Evolutionary conservation across 306 rosid genomes (phyloP), one percentile per base, ranked within the genome.

Genomic region (Oxytropis ochrocephala): DNA sequence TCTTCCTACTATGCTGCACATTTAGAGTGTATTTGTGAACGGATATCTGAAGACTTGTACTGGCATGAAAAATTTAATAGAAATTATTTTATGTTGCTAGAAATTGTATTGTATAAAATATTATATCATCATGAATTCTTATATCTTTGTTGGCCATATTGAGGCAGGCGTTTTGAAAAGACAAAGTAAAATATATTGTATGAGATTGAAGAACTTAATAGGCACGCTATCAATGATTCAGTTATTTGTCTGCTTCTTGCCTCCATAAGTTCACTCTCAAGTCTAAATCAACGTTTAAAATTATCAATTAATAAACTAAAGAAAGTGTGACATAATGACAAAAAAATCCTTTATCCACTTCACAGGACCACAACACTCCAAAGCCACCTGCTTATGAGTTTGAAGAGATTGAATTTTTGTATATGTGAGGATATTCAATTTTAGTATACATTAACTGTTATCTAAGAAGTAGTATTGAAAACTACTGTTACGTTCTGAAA

Each of bases 221-320:
- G 73, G 77, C 77, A 78, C 78, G 69, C 78, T 21, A 69, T 49
- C 56, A 17, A 36, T 24, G 53, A 35, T 67, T 60, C 75, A 53
- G 43, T 59, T 12, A 8, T 59, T 79, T 79, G 73, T 67, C 30
- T 72, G 16, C 62, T 65, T 78, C 58, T 43, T 72, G 64, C 57
- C 32, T 38, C 57, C 4, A 29, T 8, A 4, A 18, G 8, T 43
- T 67, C 52, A 6, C 50, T 72, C 68, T 56, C 1, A 0, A 56
- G 14, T 57, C 59, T 57, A 16, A 36, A 59, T 77, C 49, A 69
- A 58, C 53, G n/a, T 36, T 57, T 10, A 19, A 18, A 36, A 2
- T 52, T 52, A 21, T 3, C 19, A 60, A 69, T 14, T 0, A 55
- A 44, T 38, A 33, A 42, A 38, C 33, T 13, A 38, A 46, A 18